Evolutionary conservation across 176 grass and related monocot genomes (phyloP).

Genomic region (Raddia distichophylla): DNA sequence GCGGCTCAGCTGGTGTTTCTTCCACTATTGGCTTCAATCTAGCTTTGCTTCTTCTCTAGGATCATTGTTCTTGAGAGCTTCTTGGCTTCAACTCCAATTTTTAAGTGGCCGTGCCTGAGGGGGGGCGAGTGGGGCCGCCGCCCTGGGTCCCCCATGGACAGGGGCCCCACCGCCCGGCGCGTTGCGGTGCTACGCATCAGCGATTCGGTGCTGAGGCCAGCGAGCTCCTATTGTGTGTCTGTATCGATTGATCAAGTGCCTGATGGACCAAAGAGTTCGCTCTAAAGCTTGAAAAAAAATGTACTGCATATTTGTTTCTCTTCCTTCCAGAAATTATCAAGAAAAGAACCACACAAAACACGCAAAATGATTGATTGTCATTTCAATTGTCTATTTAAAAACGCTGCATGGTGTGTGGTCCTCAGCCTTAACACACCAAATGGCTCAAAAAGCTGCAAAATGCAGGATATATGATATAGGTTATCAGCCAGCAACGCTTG

Average conservation of each 20-base stretch:
- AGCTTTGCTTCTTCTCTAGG: neutral
- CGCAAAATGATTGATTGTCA: conserved; percentile 17
- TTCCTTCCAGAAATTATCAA: neutral
- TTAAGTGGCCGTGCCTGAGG: too few relatives aligned
- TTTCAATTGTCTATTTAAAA: conserved; percentile 1
- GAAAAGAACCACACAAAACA: neutral
- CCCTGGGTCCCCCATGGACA: too few relatives aligned
- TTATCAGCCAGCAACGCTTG: conserved; percentile 26
- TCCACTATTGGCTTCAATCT: neutral
- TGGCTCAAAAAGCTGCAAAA: conserved; percentile 42
- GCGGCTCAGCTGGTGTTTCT: neutral
- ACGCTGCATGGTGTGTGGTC: conserved; percentile 19
- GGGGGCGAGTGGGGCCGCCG: too few relatives aligned
- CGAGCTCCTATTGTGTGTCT: too few relatives aligned
- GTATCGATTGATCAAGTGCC: too few relatives aligned
- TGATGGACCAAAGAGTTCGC: neutral
- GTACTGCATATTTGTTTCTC: neutral
- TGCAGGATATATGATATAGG: conserved; percentile 24
- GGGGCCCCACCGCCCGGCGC: too few relatives aligned
- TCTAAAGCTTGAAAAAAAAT: neutral
- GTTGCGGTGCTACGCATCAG: too few relatives aligned
- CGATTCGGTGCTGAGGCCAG: too few relatives aligned
- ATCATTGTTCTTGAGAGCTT: conserved; percentile 1
- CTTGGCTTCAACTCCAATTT: conserved; percentile 40
- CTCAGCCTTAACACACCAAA: conserved; percentile 31